Conservation (phyloP, 2,329 filamentous ascomycete genomes). For the Fusarium protoensiforme region DNA sequence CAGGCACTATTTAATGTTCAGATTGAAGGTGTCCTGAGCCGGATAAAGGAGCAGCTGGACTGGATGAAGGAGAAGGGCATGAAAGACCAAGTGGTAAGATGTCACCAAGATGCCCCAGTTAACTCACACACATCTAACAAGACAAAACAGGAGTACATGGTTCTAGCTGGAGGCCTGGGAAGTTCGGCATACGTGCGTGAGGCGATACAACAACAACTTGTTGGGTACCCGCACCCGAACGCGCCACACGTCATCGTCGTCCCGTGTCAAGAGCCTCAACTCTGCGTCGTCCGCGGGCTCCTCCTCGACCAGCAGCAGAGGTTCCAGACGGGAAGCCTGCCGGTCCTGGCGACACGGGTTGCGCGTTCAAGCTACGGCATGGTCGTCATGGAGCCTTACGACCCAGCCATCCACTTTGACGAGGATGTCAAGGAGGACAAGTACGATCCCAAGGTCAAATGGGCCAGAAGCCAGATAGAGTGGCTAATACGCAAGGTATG, state of each 20-base stretch:
- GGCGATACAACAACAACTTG: slow-evolving; percentile 51
- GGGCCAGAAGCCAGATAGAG: slow-evolving; percentile 22
- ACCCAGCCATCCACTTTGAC: neutral
- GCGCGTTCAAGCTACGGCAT: slow-evolving; percentile 25
- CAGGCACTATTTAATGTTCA: slow-evolving; percentile 53
- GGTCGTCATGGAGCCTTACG: slow-evolving; percentile 7
- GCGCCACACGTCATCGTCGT: slow-evolving; percentile 49
- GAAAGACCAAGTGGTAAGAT: slow-evolving; percentile 49
- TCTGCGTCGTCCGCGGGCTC: slow-evolving; percentile 65
- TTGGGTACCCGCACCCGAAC: slow-evolving; percentile 47
- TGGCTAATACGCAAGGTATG: slow-evolving; percentile 39
- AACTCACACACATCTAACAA: rapidly evolving
- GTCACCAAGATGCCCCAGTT: no score
- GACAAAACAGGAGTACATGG: slow-evolving; percentile 50
- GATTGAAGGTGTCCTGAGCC: slow-evolving; percentile 46
- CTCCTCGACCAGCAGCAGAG: slow-evolving; percentile 63
- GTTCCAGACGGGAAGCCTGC: slow-evolving; percentile 51
- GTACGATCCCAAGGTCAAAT: slow-evolving; percentile 1
- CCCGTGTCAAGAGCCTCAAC: slow-evolving; percentile 62
- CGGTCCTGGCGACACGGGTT: slow-evolving; percentile 55
- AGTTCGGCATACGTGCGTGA: slow-evolving; percentile 59
- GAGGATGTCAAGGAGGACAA: slow-evolving; percentile 8
- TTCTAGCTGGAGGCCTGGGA: slow-evolving; percentile 58
- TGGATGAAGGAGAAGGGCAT: slow-evolving; percentile 49
- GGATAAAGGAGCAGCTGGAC: slow-evolving; percentile 54